Percentiles rank a stretch among this genome's conserved stretches.
Conservation (phyloP, 1,284 basidiomycete species). For the Leccinum solheimii region DNA sequence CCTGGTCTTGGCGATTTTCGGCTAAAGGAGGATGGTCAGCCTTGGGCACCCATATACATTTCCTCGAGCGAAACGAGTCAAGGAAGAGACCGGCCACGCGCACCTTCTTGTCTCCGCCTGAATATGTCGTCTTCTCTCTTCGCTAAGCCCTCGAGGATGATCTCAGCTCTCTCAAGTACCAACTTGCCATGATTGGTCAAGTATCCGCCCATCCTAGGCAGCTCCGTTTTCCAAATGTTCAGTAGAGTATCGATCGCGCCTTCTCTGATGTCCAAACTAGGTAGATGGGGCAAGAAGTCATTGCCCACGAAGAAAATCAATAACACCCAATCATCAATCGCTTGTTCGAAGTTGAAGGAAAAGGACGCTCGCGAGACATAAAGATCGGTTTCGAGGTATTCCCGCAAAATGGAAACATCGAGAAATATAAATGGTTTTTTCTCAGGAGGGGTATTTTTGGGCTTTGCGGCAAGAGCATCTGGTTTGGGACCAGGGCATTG, state of each 20-base stretch:
- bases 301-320: conserved; percentile 99
- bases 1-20: conserved; percentile 91
- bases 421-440: conserved; percentile 99
- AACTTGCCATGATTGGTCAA: conserved; percentile 92
- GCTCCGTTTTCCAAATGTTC: conserved; percentile 92
- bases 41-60: conserved; percentile 1
- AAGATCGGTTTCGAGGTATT: conserved; percentile 97
- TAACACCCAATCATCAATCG: conserved; percentile 99
- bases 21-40: conserved; percentile 46
- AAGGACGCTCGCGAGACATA: conserved; percentile 78
- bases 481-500: conserved; percentile 83
- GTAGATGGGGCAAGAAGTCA: conserved; percentile 98
- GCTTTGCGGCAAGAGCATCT: conserved; percentile 62
- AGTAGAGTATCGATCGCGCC: conserved; percentile 97
- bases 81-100: conserved; percentile 37
- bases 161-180: conserved; percentile 83
- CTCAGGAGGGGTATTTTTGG: conserved; percentile 64
- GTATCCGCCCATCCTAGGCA: conserved; percentile 96
- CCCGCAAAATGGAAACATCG: conserved; percentile 92
- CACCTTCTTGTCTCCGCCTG: conserved; percentile 86
- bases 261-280: conserved; percentile 97
- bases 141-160: conserved; percentile 94
- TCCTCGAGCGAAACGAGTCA: background rate
- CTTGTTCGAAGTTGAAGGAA: conserved; percentile 93
- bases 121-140: conserved; percentile 96